phyloP scores from a whole-genome alignment of 2,329 filamentous ascomycete species.

The Exophiala sp. region DNA sequence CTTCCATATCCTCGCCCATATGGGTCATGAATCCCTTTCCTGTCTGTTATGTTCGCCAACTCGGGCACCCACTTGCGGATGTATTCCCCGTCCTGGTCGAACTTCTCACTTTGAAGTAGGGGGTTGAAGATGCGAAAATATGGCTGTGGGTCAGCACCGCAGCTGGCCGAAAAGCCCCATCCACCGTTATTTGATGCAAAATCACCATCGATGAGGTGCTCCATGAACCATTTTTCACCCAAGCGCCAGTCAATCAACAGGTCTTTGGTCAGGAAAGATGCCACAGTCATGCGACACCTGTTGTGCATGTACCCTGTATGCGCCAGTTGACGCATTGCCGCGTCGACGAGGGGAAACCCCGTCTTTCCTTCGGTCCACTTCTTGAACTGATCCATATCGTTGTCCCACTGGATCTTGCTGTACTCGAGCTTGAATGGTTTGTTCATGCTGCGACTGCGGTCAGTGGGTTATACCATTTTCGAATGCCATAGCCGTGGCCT shows the following conservation, averaged over 20 bases:
- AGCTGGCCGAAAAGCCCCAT: constrained; percentile 61
- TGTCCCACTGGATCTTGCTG: constrained; percentile 76
- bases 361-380: constrained; percentile 71
- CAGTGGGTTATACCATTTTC: constrained; percentile 2
- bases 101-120: constrained; percentile 75
- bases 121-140: constrained; percentile 92
- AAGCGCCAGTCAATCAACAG: constrained; percentile 76
- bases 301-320: constrained; percentile 75
- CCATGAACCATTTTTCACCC: constrained; percentile 79
- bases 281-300: constrained; percentile 74
- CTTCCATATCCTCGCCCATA: constrained; percentile 59
- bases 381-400: constrained; percentile 60
- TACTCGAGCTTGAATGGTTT: constrained; percentile 79
- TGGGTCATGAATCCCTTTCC: constrained; percentile 72
- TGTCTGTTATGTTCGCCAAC: constrained; percentile 46
- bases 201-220: constrained; percentile 70
- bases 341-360: constrained; percentile 77
- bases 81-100: constrained; percentile 71
- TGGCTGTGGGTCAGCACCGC: constrained; percentile 76
- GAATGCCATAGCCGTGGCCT: constrained; percentile 9
- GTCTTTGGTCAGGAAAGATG: constrained; percentile 74
- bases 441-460: constrained; percentile 51
- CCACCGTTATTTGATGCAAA: constrained; percentile 72
- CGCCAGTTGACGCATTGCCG: constrained; percentile 73
- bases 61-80: constrained; percentile 80